Base-by-base conservation (phyloP, 257 asterid species). In the Datura wrightii region DNA sequence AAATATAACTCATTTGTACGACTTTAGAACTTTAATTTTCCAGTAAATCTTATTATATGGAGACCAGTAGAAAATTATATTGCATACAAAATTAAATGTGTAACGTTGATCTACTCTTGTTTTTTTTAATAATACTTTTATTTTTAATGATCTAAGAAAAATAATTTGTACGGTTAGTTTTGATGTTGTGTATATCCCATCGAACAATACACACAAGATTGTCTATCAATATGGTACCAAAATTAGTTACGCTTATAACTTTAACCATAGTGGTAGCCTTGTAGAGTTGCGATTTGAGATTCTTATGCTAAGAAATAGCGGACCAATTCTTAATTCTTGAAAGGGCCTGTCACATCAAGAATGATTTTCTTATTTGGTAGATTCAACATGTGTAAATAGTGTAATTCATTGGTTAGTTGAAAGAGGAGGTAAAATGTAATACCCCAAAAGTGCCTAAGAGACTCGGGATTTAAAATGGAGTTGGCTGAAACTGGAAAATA, bases 151-250 rank as follows among this genome's bases (percentile, higher is more conserved):
- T 24, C 31, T 24, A 24, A 24, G 31, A 24, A 24, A 24, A 24
- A 24, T 24, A 24, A 24, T 24, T 24, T 24, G 31, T 24, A 24
- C 80, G 44, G 8, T 72, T 72, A 10, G 58, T 46, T 19, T 72
- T 1, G 58, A 46, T 19, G 58, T 50, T 5, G 5, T 11, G 3
- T 72, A 72, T 72, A 46, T 46, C 10, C 80, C 80, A n/a, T 72
- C 80, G 6, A 72, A 72, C 80, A 72, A 46, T 72, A 72, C 80
- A 72, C 46, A 19, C 58, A 72, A 72, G n/a, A 19, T 72, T 46
- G 41, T 72, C 58, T 41, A 46, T 72, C 16, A 46, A 19, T 72
- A 44, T 19, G 9, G 11, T 72, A 46, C 80, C 41, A 72, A 19
- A 11, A 14, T 14, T 72, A 58, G 80, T 7, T 19, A 7, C 0